These are phyloP conservation scores for Pseudohyphozyma bogoriensis DNA, from an alignment of 768 basidiomycete genomes.

Conservation along the genomic window DNA sequence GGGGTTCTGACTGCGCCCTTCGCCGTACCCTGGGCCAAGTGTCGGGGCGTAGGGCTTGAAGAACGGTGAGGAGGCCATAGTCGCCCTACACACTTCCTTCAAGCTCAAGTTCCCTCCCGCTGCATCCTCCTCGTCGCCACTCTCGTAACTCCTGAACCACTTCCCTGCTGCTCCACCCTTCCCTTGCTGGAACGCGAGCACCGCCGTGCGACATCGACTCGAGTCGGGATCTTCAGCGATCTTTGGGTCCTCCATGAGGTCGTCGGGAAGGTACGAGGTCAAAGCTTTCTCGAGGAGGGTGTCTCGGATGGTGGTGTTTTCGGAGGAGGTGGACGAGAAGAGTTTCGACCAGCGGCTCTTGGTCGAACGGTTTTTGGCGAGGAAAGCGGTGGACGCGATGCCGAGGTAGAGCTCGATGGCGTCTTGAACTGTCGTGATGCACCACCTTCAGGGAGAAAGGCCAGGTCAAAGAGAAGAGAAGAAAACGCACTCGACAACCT, in stretches of 20 bases:
- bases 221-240: background rate
- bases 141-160: background rate
- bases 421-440: too few species aligned
- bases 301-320: background rate
- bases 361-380: background rate
- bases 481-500: background rate
- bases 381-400: constrained; percentile 4
- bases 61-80: background rate
- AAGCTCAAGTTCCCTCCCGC: background rate
- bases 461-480: too few species aligned
- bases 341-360: constrained; percentile 1
- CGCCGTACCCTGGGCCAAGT: background rate
- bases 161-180: background rate
- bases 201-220: background rate
- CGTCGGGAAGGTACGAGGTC: background rate
- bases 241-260: background rate
- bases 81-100: background rate
- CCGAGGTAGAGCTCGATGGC: background rate
- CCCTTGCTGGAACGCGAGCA: background rate
- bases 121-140: background rate
- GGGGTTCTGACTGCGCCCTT: background rate
- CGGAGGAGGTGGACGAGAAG: background rate
- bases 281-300: background rate
- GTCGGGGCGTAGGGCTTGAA: background rate
- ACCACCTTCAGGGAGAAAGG: too few species aligned